phyloP scores from a whole-genome alignment of 2,329 filamentous ascomycete genomes.

The Fusarium lateritium region DNA sequence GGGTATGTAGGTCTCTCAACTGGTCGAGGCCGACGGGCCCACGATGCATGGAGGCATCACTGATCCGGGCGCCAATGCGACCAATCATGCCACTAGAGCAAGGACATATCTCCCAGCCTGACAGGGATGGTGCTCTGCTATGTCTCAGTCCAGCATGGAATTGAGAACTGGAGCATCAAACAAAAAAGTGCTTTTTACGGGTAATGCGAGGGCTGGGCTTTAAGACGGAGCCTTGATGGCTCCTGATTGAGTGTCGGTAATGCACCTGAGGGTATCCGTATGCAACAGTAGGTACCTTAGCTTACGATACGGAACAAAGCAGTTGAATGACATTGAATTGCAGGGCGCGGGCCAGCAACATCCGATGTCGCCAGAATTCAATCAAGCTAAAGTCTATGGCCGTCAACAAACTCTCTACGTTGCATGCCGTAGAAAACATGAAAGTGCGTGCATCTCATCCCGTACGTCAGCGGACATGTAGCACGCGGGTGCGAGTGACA shows the following conservation, averaged over 20 bases:
- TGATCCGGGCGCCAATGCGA: slow-evolving; percentile 53
- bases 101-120: slow-evolving; percentile 34
- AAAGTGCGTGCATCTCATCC: slow-evolving; percentile 36
- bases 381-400: not conserved
- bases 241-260: not conserved
- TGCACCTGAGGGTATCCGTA: not conserved
- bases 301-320: not conserved
- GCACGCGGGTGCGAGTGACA: slow-evolving; percentile 24
- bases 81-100: slow-evolving; percentile 51
- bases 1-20: slow-evolving; percentile 51
- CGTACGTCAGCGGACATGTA: slow-evolving; percentile 36
- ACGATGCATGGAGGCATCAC: slow-evolving; percentile 48
- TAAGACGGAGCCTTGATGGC: not conserved
- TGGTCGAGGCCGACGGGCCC: slow-evolving; percentile 43
- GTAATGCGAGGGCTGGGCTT: slow-evolving; percentile 1
- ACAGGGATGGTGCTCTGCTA: slow-evolving; percentile 40
- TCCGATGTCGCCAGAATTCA: not conserved
- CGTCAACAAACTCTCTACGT: slow-evolving; percentile 9
- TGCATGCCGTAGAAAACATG: slow-evolving; percentile 22
- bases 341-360: not conserved
- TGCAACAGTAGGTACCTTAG: too few species aligned
- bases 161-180: slow-evolving; percentile 6
- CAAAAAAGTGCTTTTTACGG: slow-evolving; percentile 12
- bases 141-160: slow-evolving; percentile 33
- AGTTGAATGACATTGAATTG: not conserved